Conservation (phyloP, 371 early-diverging fungal species). For the Actinomortierella wolfii region DNA sequence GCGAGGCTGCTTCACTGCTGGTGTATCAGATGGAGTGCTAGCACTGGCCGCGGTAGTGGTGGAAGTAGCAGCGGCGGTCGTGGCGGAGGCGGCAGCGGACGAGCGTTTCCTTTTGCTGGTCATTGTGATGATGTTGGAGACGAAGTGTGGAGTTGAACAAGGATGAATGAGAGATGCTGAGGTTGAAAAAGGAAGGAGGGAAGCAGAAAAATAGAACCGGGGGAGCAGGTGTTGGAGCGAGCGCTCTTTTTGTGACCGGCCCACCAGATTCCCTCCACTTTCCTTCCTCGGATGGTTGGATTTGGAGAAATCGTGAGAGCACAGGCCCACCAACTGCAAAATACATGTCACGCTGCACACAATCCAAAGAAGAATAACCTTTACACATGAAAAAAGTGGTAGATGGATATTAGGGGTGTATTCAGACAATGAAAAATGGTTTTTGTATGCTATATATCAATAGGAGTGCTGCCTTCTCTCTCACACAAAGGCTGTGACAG, state of each 20-base stretch:
- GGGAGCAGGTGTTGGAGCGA: neutral
- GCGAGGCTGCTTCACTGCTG: conserved; percentile 29
- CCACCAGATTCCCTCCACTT: too few relatives aligned
- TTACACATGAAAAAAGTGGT: neutral
- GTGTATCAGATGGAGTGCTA: neutral
- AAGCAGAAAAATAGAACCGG: conserved; percentile 7
- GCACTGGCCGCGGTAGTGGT: conserved; percentile 7
- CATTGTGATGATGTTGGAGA: neutral
- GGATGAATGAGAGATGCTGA: neutral
- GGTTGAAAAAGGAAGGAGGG: neutral
- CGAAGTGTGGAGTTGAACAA: neutral
- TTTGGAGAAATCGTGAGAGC: neutral
- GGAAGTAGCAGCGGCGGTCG: conserved; percentile 17
- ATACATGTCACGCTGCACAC: too few relatives aligned
- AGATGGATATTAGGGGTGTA: too few relatives aligned
- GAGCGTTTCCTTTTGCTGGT: conserved; percentile 32
- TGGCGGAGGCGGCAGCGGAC: conserved; percentile 11
- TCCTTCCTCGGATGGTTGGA: neutral
- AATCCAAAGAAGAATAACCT: neutral
- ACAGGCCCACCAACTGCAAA: neutral
- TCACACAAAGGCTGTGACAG: too few relatives aligned
- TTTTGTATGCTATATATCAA: too few relatives aligned
- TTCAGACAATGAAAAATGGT: too few relatives aligned
- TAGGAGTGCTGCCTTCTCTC: too few relatives aligned
- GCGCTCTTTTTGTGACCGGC: neutral